Percentiles rank a stretch among this genome's conserved stretches.
phyloP scores from a whole-genome alignment of 352 stramenopile species.

The Phytophthora podocarpi region DNA sequence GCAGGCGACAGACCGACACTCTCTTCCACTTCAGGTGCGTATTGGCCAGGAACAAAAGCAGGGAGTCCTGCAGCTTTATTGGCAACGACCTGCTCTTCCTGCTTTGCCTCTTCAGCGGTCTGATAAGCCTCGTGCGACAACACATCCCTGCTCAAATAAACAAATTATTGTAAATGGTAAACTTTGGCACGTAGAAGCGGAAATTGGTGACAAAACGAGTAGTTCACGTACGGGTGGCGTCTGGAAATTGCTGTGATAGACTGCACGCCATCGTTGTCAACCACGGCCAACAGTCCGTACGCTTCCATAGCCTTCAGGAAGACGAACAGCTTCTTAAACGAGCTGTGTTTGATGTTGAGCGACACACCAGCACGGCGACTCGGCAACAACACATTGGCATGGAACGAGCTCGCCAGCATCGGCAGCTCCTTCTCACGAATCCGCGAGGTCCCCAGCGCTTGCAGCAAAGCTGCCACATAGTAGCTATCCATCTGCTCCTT shows the following conservation, averaged over 20 bases:
- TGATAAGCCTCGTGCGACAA: constrained; percentile 55
- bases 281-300: constrained; percentile 55
- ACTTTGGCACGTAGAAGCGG: neutral
- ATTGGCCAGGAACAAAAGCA: constrained; percentile 63
- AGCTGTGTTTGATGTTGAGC: constrained; percentile 79
- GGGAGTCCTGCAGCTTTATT: constrained; percentile 43
- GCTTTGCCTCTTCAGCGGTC: constrained; percentile 58
- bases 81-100: constrained; percentile 47
- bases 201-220: neutral
- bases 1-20: constrained; percentile 61
- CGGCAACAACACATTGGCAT: constrained; percentile 68
- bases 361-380: constrained; percentile 54
- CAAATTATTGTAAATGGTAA: constrained; percentile 8
- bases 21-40: constrained; percentile 70
- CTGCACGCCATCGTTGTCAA: constrained; percentile 81
- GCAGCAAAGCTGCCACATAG: constrained; percentile 65
- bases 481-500: constrained; percentile 79
- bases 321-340: constrained; percentile 82
- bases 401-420: constrained; percentile 81
- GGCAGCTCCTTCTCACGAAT: constrained; percentile 81
- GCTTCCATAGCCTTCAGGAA: constrained; percentile 74
- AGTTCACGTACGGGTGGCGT: constrained; percentile 71
- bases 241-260: constrained; percentile 68
- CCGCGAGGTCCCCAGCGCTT: constrained; percentile 53
- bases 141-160: constrained; percentile 50